Evolutionary conservation across 2,329 filamentous ascomycete genomes (phyloP), one percentile per base, ranked within the genome.

Genomic region (Microcyclospora pomicola): DNA sequence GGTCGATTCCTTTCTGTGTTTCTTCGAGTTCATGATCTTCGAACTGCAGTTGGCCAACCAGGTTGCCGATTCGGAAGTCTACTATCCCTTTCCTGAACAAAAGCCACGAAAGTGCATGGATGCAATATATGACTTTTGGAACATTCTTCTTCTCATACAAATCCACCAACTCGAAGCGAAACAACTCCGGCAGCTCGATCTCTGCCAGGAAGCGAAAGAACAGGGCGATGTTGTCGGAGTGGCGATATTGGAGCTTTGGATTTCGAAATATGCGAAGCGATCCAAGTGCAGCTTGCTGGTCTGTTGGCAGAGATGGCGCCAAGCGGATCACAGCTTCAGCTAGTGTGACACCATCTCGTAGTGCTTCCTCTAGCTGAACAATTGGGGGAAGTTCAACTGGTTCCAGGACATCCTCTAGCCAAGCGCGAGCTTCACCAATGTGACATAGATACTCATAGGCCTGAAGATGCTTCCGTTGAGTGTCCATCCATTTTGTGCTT

Each of bases 111-210:
- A 98, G 68, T 0, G 91, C 91, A 54, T 98, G 91, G 37, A 98
- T 91, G 57, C 91, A 98, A 64, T 98, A 93, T 44, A 98, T 98
- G 56, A 96, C 92, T 60, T 96, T 98, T 3, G 91, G 91, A 1
- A 96, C 92, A 53, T 98, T 98, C 64, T 98, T 98, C 69, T 96
- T 98, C 62, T 98, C 92, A 65, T 98, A 98, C 10, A 98, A 66
- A 61, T 98, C 91, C 46, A 96, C 93, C 33, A 96, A 70, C 59
- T 98, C 91, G 59, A 98, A 98, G 40, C 88, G 78, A 60, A 98
- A 98, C 13, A 98, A 72, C 51, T 98, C 92, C 1, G 91, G 91
- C 2, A 98, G 67, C 53, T 94, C 82, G 7, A 95, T 77, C 43
- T 95, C 84, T 46, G 88, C 83, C 1, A 98, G 71, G 48, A 93